Evolutionary conservation across 2,329 filamentous ascomycete genomes (phyloP), one percentile per base, ranked within the genome.

Genomic region (Apiospora saccharicola): DNA sequence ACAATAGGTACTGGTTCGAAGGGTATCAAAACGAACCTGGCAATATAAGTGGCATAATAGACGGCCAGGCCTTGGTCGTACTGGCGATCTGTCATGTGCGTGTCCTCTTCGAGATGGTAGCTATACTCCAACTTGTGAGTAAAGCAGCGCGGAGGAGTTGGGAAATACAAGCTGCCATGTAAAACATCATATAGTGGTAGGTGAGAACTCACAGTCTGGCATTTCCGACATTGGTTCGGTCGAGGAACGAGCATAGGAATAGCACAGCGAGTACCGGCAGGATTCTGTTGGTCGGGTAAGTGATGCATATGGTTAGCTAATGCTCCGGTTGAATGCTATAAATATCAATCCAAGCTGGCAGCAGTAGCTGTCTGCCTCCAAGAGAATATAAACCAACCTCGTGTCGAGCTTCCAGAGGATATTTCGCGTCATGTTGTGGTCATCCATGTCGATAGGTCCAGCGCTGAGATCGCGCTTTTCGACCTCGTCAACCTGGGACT

Each of bases 191-290:
- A 24, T 34, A 0, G 26, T 16, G 26, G 22, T 46, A 24, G 26
- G 7, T 10, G 3, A 13, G 1, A 24, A 68, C 70, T 71, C 26
- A 71, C 12, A 93, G 89, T 73, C 90, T 90, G 34, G 91, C 91
- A 77, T 93, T 93, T 49, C 91, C 92, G 49, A 93, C 90, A 78
- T 93, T 94, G n/a, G 91, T 92, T 57, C 92, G 87, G 80, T 93
- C 92, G 69, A 88, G 83, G 73, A 87, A 88, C 0, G 90, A 92
- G 81, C 89, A 92, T 13, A 93, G 84, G 75, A 92, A 92, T 1
- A 93, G 82, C 0, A 92, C 77, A 0, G 90, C 87, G n/a, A 93
- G 85, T 8, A 91, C 81, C 0, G 91, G 90, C 8, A 92, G 82
- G 37, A 92, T 88, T 68, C 89, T 91, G 71, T 44, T n/a, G 22